Conservation (phyloP, 352 stramenopile genomes). For the Achlya hypogyna region DNA sequence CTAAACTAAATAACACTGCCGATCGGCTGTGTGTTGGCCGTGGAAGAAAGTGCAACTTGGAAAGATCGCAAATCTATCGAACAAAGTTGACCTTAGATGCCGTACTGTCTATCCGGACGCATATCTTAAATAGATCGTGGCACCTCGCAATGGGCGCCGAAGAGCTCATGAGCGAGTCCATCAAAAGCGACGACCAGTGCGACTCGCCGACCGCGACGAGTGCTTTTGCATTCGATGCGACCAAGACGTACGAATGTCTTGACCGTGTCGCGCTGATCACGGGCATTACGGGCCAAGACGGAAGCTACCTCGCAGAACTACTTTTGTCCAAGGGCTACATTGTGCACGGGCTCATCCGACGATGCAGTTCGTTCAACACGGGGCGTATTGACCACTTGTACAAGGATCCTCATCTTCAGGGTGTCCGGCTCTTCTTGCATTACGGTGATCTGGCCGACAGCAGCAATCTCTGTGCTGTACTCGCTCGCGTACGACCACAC, state of each 20-base stretch:
- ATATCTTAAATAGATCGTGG: too few species aligned
- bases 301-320: constrained; percentile 96
- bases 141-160: too few species aligned
- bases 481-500: constrained; percentile 89
- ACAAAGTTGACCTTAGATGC: too few species aligned
- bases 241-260: constrained; percentile 12
- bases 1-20: too few species aligned
- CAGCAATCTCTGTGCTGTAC: constrained; percentile 95
- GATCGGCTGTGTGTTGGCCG: too few species aligned
- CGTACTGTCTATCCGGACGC: too few species aligned
- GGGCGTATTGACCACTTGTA: constrained; percentile 97
- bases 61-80: too few species aligned
- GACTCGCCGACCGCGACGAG: too few species aligned
- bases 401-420: constrained; percentile 89
- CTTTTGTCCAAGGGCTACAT: constrained; percentile 96
- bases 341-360: constrained; percentile 93
- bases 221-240: constrained; percentile 10
- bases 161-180: too few species aligned
- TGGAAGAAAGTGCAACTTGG: too few species aligned
- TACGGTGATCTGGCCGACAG: constrained; percentile 98
- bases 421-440: constrained; percentile 95
- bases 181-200: too few species aligned
- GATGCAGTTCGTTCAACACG: constrained; percentile 98
- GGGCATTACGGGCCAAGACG: constrained; percentile 98
- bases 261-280: constrained; percentile 88